Base-by-base conservation (phyloP, 768 basidiomycete species). In the Tulasnella sp. region DNA sequence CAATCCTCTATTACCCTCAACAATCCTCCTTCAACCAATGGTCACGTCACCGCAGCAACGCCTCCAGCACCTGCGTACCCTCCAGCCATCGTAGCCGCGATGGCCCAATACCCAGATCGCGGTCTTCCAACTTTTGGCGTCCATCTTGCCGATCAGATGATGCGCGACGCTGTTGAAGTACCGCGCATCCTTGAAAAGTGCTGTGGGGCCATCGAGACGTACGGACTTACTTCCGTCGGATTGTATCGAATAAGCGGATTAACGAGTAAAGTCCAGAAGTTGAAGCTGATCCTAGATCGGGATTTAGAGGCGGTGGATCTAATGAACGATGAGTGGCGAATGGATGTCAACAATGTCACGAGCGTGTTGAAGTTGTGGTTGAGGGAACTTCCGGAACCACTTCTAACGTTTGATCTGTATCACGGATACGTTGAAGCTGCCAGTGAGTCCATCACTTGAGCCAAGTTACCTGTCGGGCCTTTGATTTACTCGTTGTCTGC, bases 331-430 rank as follows among this genome's bases (percentile, higher is more conserved):
- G 95, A 98, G 70, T 93, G 93, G 88, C 81, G 87, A 32, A 78
- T 82, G 17, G 96, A 99, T 70, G 93, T 98, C 73, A 97, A 95
- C 74, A 92, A 89, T 62, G 86, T 98, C 53, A 80, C 96, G n/a
- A 88, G 91, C 59, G 89, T 85, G 23, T 75, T 97, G 63, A 99
- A 99, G 73, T 77, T 93, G 67, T 99, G 96, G 94, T 77, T 99
- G 67, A 80, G 96, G 64, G 96, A 99, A 68, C 76, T 98, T 42
- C 94, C 96, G 8, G 92, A 97, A 68, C 95, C 96, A 26, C 72
- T 99, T 51, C 73, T 99, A 65, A 98, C 95, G 4, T 75, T 78
- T 63, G 75, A 73, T 54, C 77, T 97, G 38, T 93, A 98, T 72
- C 82, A 88, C 70, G 87, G 87, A 9, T 99, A 98, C 74, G 83